phyloP scores from a whole-genome alignment of 2,329 filamentous ascomycete genomes.

The Neocucurbitaria cava region DNA sequence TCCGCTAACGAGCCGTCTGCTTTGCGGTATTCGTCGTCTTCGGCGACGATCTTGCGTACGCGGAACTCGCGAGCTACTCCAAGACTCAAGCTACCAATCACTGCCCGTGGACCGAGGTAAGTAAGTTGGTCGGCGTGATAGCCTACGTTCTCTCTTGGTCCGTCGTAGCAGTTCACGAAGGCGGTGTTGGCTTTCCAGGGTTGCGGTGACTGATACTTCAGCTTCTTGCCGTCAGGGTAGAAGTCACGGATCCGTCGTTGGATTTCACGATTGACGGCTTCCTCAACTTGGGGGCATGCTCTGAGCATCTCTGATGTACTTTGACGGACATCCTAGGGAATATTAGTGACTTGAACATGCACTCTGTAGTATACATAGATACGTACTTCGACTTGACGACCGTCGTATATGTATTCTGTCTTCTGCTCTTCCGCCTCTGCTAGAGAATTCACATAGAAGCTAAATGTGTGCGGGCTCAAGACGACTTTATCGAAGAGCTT shows the following conservation, averaged over 20 bases:
- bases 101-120: conserved; percentile 84
- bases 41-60: conserved; percentile 75
- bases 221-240: conserved; percentile 74
- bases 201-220: conserved; percentile 76
- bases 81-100: conserved; percentile 89
- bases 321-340: conserved; percentile 68
- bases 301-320: conserved; percentile 76
- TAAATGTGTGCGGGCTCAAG: conserved; percentile 80
- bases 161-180: conserved; percentile 93
- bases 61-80: conserved; percentile 95
- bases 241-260: conserved; percentile 69
- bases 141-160: conserved; percentile 81
- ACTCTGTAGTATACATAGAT: too few species aligned
- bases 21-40: conserved; percentile 56
- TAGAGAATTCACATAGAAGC: conserved; percentile 80
- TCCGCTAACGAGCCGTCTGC: conserved; percentile 58
- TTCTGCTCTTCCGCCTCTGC: conserved; percentile 74
- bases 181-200: conserved; percentile 87
- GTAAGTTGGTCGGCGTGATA: conserved; percentile 94
- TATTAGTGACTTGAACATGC: conserved; percentile 1
- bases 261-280: conserved; percentile 81
- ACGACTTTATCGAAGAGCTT: conserved; percentile 90
- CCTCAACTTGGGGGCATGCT: conserved; percentile 73
- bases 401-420: conserved; percentile 86
- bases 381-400: conserved; percentile 69